Percentiles rank a stretch among this genome's conserved stretches.
phyloP scores from a whole-genome alignment of 305 asterid genomes.

The Lippia alba region DNA sequence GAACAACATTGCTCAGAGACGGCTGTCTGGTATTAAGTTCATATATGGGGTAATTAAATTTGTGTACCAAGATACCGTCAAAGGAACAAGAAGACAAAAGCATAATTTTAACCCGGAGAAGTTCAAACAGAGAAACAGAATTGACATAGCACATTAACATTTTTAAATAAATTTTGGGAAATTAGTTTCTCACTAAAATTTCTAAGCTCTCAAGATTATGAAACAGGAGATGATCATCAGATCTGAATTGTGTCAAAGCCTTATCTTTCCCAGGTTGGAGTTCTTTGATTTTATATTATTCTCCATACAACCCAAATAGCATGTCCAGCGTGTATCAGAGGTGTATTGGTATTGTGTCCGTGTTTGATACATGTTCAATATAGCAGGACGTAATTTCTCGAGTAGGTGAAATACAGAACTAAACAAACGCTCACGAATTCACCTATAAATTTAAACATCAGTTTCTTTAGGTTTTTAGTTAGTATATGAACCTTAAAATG shows the following conservation, averaged over 20 bases:
- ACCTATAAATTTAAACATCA: not conserved
- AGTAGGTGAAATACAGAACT: not conserved
- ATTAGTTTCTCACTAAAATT: not conserved
- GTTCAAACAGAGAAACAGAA: no score
- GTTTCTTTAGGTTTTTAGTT: not conserved
- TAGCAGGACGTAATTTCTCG: not conserved
- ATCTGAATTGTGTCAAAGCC: not conserved
- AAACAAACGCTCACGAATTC: not conserved
- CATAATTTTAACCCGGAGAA: no score
- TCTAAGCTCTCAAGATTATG: not conserved
- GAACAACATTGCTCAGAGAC: no score
- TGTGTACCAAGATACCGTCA: no score
- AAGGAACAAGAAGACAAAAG: no score
- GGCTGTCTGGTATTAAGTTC: no score
- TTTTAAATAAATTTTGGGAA: not conserved
- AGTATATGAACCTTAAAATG: not conserved
- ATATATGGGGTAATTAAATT: no score
- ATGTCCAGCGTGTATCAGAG: not conserved
- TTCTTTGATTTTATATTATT: no score
- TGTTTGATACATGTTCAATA: no score
- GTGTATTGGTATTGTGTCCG: not conserved
- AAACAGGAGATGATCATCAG: not conserved
- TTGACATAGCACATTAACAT: not conserved
- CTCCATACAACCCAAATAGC: not conserved
- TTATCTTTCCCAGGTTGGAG: not conserved